phyloP scores from a whole-genome alignment of 2,329 filamentous ascomycete genomes.

The Botrytis paeoniae region DNA sequence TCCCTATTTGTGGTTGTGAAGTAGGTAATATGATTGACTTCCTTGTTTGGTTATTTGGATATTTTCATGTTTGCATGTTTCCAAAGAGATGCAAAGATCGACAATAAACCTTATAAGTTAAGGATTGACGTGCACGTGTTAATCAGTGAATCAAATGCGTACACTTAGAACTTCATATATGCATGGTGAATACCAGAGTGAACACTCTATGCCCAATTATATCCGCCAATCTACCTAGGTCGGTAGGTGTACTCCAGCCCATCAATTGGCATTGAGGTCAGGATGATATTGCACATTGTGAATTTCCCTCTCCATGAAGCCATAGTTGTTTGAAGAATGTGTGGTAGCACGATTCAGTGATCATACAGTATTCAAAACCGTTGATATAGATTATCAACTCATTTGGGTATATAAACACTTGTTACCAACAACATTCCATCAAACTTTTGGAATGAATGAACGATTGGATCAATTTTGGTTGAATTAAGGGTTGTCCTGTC shows the following conservation, averaged over 20 bases:
- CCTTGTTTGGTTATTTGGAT: background rate
- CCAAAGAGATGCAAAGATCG: background rate
- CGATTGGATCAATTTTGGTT: background rate
- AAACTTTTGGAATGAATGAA: background rate
- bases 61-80: background rate
- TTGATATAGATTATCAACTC: background rate
- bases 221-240: background rate
- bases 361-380: background rate
- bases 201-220: background rate
- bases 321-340: background rate
- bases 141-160: background rate
- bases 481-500: background rate
- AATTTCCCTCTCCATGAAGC: background rate
- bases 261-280: background rate
- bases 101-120: background rate
- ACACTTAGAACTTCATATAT: background rate
- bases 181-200: background rate
- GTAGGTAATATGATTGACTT: background rate
- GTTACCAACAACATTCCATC: background rate
- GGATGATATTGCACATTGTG: background rate
- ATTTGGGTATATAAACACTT: background rate
- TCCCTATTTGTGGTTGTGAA: background rate
- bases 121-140: background rate
- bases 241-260: background rate
- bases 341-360: background rate